A percentile compares a stretch with the other conserved stretches of the same genome.
Conservation (phyloP, 345 rosid species). For the Eucalyptus pumila region DNA sequence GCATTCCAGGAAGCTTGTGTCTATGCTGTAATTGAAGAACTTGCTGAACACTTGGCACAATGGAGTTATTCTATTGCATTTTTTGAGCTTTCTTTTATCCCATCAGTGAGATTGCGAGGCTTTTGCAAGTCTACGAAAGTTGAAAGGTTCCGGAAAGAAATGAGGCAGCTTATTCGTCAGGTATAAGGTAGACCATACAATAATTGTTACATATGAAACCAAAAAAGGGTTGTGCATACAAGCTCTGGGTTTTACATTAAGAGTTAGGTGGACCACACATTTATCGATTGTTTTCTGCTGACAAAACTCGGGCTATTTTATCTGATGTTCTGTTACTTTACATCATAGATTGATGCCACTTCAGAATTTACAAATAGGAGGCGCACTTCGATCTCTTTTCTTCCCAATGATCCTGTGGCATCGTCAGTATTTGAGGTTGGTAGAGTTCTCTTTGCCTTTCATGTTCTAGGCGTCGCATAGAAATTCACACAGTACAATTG, state of each 20-base stretch:
- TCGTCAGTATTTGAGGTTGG: conserved; percentile 50
- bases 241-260: background rate
- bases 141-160: conserved; percentile 85
- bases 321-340: background rate
- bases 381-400: conserved; percentile 43
- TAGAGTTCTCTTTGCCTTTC: background rate
- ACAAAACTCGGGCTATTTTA: background rate
- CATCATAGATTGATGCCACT: conserved; percentile 58
- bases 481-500: background rate
- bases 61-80: conserved; percentile 85
- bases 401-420: conserved; percentile 66
- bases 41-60: conserved; percentile 83
- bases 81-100: conserved; percentile 80
- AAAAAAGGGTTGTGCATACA: background rate
- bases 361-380: conserved; percentile 42
- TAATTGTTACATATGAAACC: background rate
- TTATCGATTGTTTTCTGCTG: background rate
- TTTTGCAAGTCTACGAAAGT: conserved; percentile 74
- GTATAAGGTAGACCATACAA: conserved; percentile 12
- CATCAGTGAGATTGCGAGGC: conserved; percentile 54
- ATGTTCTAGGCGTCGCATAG: background rate
- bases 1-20: conserved; percentile 95
- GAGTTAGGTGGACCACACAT: background rate
- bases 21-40: conserved; percentile 71
- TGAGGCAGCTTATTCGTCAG: conserved; percentile 74